Percentiles rank a stretch among this genome's conserved stretches.
These are phyloP conservation scores for Allomyces arbusculus DNA, from an alignment of 192 early-diverging fungal species.

Conservation along the genomic window DNA sequence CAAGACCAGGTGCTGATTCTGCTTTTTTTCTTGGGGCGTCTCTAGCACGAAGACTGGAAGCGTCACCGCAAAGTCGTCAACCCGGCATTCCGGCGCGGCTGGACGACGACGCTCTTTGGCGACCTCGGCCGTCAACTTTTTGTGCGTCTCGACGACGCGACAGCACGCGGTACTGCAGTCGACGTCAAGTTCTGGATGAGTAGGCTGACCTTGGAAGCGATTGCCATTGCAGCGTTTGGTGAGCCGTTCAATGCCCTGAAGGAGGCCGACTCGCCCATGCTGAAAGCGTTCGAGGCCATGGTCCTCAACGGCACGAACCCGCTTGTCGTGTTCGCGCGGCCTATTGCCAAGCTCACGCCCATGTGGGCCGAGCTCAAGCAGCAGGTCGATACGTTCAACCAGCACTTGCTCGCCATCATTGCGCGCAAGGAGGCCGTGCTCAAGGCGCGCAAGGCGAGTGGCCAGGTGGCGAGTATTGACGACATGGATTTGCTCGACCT, in stretches of 20 bases:
- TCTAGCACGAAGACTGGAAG: neutral
- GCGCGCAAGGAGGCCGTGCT: too few relatives aligned
- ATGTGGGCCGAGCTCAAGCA: too few relatives aligned
- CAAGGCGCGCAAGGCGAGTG: too few relatives aligned
- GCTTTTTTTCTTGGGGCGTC: too few relatives aligned
- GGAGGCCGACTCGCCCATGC: neutral
- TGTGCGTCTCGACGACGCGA: neutral
- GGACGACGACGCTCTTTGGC: neutral
- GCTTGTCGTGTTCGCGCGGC: too few relatives aligned
- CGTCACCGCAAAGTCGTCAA: neutral
- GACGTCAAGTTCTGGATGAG: neutral
- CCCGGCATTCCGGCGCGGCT: neutral
- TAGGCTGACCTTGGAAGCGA: neutral
- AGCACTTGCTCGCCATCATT: too few relatives aligned
- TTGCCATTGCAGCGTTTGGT: neutral
- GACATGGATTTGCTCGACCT: conserved; percentile 5
- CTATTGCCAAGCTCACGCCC: too few relatives aligned
- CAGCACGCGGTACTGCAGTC: neutral
- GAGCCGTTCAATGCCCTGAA: neutral
- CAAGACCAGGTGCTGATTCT: too few relatives aligned
- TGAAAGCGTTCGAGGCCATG: too few relatives aligned
- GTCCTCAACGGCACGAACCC: too few relatives aligned
- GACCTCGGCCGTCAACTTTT: neutral
- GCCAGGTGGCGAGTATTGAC: too few relatives aligned
- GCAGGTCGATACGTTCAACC: too few relatives aligned